phyloP scores from a whole-genome alignment of 2,329 filamentous ascomycete genomes.

The Aureobasidium sp. region DNA sequence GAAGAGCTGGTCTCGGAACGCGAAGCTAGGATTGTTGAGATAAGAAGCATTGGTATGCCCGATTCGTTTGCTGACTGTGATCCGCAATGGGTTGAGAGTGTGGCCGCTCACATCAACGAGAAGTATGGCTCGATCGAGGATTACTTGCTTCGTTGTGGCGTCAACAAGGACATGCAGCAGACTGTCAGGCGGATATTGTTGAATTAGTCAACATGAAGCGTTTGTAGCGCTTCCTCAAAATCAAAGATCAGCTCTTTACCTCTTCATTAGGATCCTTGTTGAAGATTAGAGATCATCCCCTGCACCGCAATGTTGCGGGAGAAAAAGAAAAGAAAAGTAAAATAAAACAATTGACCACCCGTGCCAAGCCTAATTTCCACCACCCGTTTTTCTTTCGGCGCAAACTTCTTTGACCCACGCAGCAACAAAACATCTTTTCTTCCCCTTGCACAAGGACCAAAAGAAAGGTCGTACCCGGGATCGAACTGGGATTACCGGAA shows the following conservation, averaged over 20 bases:
- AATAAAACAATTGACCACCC: not conserved
- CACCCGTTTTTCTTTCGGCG: not conserved
- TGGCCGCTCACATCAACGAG: slow-evolving; percentile 51
- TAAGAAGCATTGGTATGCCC: slow-evolving; percentile 61
- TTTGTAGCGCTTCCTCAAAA: not conserved
- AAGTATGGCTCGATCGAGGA: slow-evolving; percentile 58
- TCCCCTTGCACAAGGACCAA: not conserved
- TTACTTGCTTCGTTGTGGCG: slow-evolving; percentile 60
- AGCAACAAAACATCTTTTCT: not conserved
- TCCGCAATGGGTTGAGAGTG: slow-evolving; percentile 53
- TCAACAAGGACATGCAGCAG: slow-evolving; percentile 30
- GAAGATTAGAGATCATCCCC: too few species aligned
- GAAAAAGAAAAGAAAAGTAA: not conserved
- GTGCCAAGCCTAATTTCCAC: not conserved
- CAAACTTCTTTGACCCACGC: not conserved
- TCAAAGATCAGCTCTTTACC: not conserved
- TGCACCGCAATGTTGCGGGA: not conserved
- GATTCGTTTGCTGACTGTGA: slow-evolving; percentile 67
- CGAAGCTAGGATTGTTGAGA: slow-evolving; percentile 59
- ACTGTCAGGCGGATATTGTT: slow-evolving; percentile 12
- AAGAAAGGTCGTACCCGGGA: slow-evolving; percentile 14
- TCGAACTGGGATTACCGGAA: slow-evolving; percentile 16
- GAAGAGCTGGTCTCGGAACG: slow-evolving; percentile 55
- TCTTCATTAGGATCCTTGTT: not conserved
- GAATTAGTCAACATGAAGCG: not conserved